phyloP scores from a whole-genome alignment of 371 early-diverging fungal species.

The Rhizomucor pusillus region DNA sequence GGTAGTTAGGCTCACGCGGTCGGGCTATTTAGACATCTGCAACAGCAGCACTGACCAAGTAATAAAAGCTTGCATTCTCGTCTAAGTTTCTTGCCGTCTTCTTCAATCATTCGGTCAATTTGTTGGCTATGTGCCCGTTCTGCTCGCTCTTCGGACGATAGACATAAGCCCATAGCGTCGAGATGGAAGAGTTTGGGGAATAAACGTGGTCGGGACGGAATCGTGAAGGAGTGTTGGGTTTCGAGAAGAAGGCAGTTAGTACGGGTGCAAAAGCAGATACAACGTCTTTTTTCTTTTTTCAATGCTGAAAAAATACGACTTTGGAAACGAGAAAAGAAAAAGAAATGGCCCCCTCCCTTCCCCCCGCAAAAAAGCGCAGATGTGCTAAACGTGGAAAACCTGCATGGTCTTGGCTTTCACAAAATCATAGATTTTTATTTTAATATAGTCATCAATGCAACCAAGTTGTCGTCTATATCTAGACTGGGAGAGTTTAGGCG shows the following conservation, averaged over 20 bases:
- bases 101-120: constrained; percentile 62
- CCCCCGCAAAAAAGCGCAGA: neutral
- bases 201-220: constrained; percentile 11
- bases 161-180: constrained; percentile 61
- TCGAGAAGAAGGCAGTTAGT: neutral
- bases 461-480: neutral
- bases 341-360: too few relatives aligned
- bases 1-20: neutral
- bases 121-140: constrained; percentile 54
- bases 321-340: too few relatives aligned
- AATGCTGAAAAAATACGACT: neutral
- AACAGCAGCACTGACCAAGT: constrained; percentile 49
- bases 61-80: constrained; percentile 72
- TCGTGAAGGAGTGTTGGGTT: constrained; percentile 6
- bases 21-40: neutral
- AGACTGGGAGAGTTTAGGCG: constrained; percentile 51
- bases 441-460: neutral
- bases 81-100: constrained; percentile 50
- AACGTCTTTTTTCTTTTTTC: neutral
- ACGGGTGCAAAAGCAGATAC: neutral
- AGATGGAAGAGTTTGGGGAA: constrained; percentile 12
- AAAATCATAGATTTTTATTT: constrained; percentile 1
- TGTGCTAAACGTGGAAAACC: too few relatives aligned
- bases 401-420: too few relatives aligned
- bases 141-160: constrained; percentile 62